A percentile compares a stretch with the other conserved stretches of the same genome.
Conservation (phyloP, 148 eudicot genomes). For the Rhododendron henanense region DNA sequence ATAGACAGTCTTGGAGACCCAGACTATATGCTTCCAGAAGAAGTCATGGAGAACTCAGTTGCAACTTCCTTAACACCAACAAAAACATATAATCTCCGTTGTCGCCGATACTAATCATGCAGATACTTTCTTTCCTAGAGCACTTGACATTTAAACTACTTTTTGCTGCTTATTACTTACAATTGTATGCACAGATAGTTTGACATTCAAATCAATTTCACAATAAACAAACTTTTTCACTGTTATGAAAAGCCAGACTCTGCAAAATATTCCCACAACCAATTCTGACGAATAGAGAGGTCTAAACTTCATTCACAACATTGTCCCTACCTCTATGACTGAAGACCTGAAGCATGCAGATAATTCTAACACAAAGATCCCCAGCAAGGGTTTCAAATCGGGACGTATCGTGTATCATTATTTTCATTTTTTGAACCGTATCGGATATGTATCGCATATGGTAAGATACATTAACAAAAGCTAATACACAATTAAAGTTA, state of each 20-base stretch:
- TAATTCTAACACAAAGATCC: not conserved
- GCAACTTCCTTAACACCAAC: constrained; percentile 6
- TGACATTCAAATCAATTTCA: not conserved
- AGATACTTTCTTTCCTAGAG: not conserved
- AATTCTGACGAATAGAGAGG: not conserved
- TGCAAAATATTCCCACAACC: not conserved
- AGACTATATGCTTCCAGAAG: constrained; percentile 41
- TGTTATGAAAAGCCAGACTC: not conserved
- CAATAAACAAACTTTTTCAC: not conserved
- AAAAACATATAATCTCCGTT: constrained; percentile 45
- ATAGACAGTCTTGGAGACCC: constrained; percentile 46
- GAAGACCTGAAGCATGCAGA: not conserved
- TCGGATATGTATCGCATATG: not conserved
- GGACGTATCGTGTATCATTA: not conserved
- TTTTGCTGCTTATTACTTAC: not conserved
- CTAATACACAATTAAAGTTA: too few relatives aligned
- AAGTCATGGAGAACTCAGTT: constrained; percentile 24
- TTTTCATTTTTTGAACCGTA: not conserved
- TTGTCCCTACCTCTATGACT: not conserved
- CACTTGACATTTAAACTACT: not conserved
- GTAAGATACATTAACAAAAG: not conserved
- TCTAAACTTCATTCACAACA: not conserved
- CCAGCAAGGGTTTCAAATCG: not conserved
- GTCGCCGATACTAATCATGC: constrained; percentile 12
- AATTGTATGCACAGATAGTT: not conserved